These are phyloP conservation scores for Tetrapisispora phaffii DNA, from an alignment of 805 yeast species.

Conservation along the genomic window DNA sequence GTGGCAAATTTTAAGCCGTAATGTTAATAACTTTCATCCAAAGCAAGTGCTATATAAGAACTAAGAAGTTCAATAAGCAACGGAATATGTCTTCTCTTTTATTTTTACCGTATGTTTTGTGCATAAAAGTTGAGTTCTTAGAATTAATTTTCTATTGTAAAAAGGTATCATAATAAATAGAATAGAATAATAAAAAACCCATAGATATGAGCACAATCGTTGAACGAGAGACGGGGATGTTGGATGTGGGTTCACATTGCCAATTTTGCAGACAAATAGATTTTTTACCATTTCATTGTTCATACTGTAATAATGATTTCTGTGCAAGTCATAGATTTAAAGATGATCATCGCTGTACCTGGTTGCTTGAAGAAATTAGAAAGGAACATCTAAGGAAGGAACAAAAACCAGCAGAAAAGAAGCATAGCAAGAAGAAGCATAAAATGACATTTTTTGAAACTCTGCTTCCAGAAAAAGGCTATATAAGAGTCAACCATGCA, in stretches of 20 bases:
- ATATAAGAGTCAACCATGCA: neutral
- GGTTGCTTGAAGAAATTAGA: constrained; percentile 7
- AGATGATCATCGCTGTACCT: constrained; percentile 22
- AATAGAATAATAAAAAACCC: no score
- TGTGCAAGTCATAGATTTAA: constrained; percentile 23
- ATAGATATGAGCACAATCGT: neutral
- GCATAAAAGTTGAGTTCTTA: no score
- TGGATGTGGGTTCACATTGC: constrained; percentile 31
- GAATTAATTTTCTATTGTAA: no score
- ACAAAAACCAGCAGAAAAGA: neutral
- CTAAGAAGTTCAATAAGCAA: no score
- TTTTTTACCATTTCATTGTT: constrained; percentile 28
- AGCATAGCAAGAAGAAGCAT: neutral
- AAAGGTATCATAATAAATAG: neutral
- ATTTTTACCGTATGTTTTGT: no score
- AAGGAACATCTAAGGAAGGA: constrained; percentile 1
- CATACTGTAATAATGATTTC: constrained; percentile 21
- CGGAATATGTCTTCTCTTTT: no score
- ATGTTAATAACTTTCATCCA: no score
- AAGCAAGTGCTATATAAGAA: no score
- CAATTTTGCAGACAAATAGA: constrained; percentile 25
- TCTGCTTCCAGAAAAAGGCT: constrained; percentile 3
- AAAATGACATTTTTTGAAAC: constrained; percentile 2
- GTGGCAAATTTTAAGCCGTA: no score
- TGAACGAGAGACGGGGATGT: constrained; percentile 24